phyloP scores from a whole-genome alignment of 2,329 filamentous ascomycete genomes.

The Colletotrichum scovillei region DNA sequence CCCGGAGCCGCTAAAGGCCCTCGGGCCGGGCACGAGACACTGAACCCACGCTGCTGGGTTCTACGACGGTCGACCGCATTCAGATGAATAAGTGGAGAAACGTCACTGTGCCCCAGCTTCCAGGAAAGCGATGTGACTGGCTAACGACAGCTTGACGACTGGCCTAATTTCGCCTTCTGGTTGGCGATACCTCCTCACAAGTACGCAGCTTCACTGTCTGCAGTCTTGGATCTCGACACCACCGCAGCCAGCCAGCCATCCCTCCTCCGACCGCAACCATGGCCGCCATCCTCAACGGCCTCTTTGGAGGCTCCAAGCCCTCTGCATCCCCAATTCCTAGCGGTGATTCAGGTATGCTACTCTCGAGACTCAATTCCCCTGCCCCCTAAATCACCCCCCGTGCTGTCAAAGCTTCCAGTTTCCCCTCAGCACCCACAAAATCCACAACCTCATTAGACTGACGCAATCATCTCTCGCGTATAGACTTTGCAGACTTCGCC shows the following conservation, averaged over 20 bases:
- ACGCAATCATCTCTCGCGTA: conserved; percentile 38
- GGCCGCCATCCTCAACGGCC: conserved; percentile 72
- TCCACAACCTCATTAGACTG: conserved; percentile 37
- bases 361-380: conserved; percentile 23
- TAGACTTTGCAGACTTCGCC: conserved; percentile 96
- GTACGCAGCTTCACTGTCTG: conserved; percentile 35
- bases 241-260: conserved; percentile 37
- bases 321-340: conserved; percentile 60
- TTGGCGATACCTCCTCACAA: conserved; percentile 32
- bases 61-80: conserved; percentile 21
- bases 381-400: background rate
- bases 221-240: conserved; percentile 34
- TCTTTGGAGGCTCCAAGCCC: conserved; percentile 77
- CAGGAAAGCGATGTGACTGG: conserved; percentile 33
- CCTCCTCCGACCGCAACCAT: conserved; percentile 50
- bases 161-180: conserved; percentile 31
- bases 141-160: conserved; percentile 32
- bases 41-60: conserved; percentile 3
- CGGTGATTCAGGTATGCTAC: conserved; percentile 72
- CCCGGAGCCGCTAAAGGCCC: conserved; percentile 15
- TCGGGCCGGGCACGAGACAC: background rate
- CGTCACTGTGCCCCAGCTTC: conserved; percentile 28
- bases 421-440: conserved; percentile 32
- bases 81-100: conserved; percentile 17
- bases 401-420: conserved; percentile 28